Evolutionary conservation across 495 filamentous ascomycete species (phyloP), one percentile per base, ranked within the genome.

Genomic region (Neurospora hispaniola): DNA sequence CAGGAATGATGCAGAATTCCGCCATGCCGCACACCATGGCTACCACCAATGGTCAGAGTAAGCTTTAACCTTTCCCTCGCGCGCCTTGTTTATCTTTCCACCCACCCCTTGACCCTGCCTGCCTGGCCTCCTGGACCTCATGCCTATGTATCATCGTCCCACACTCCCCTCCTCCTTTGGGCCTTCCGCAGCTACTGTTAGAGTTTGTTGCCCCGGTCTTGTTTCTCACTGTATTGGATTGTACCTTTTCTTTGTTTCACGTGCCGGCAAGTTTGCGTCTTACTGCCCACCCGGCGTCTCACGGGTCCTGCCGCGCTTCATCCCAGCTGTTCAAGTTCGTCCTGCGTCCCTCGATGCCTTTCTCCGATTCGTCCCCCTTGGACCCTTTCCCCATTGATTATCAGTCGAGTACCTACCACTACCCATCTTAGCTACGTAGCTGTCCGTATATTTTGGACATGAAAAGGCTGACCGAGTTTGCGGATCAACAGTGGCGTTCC

Each of bases 1-100:
- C 84, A 81, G 84, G 82, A 79, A 85, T 86, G 83, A 86, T 86
- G 85, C 85, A 84, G 81, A 85, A 84, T 77, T 71, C 84, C 79
- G 82, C 78, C 78, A 85, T 86, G 84, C 83, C 79, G 73, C 84
- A 85, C 81, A 66, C 54, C 12, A 85, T 85, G 84, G 81, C 79
- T 76, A 78, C 82, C 54, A 66, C 54, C 72, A 86, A 85, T 84
- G 82, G 82, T 72, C 84, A 85, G 76, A 85, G 84, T 86, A 83
- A 84, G 85, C 78, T 12, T 44, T 42, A 69, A 73, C 66, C 46
- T 73, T 73, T 74, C 59, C 70, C 27, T 44, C 38, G 42, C 23
- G 71, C 46, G 71, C 74, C 74, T 78, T 74, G 59, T 74, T 74
- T 78, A 66, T 72, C 66, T 70, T 76, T 44, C 27, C 20, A 11